Evolutionary conservation across 2,329 filamentous ascomycete genomes (phyloP).

Genomic region (Sporothrix phasma): DNA sequence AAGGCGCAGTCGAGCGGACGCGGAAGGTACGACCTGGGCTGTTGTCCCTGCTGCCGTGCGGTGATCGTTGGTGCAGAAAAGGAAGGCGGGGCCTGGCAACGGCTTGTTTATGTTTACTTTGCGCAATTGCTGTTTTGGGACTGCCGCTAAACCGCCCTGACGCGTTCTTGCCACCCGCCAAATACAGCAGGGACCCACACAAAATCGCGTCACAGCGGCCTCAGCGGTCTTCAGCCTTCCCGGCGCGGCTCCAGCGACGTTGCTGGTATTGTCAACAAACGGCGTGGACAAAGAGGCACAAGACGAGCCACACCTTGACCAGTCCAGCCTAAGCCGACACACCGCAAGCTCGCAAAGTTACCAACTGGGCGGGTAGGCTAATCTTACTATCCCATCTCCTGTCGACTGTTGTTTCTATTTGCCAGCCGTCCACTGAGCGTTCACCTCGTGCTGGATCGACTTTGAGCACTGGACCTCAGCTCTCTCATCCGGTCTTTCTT

Average conservation of each 20-base stretch:
- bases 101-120: constrained; percentile 31
- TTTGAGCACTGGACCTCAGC: too few relatives aligned
- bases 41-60: neutral
- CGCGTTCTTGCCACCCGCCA: constrained; percentile 5
- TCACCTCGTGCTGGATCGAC: too few relatives aligned
- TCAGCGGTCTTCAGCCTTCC: constrained; percentile 6
- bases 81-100: constrained; percentile 16
- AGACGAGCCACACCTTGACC: neutral
- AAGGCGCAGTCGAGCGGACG: neutral
- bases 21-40: neutral
- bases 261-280: neutral
- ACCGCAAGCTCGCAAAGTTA: neutral
- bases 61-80: neutral
- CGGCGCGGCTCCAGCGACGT: constrained; percentile 1
- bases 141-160: constrained; percentile 1
- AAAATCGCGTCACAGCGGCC: constrained; percentile 7
- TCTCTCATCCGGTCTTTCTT: too few relatives aligned
- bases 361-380: neutral
- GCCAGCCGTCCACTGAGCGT: too few relatives aligned
- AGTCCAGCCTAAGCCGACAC: neutral
- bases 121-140: constrained; percentile 14
- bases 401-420: neutral
- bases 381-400: neutral
- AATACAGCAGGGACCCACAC: neutral
- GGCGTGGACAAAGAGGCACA: neutral